These are phyloP conservation scores for Calonectria hongkongensis DNA, from an alignment of 2,329 filamentous ascomycete genomes.

Conservation along the genomic window DNA sequence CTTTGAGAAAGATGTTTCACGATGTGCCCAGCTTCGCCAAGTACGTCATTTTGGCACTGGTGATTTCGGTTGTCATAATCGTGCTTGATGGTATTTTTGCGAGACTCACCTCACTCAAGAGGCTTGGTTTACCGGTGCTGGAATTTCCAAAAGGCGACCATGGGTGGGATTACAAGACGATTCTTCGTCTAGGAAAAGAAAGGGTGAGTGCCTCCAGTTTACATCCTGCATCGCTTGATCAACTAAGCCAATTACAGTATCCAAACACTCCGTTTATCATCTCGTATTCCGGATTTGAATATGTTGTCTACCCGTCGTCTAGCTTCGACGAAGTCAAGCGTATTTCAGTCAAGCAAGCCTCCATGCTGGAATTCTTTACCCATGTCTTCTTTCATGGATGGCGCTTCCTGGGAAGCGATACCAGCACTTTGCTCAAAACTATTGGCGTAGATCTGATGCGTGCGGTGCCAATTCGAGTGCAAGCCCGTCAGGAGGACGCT, in stretches of 20 bases:
- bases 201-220: not conserved
- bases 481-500: conserved; percentile 9
- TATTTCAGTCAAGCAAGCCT: not conserved
- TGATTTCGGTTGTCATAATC: not conserved
- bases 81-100: not conserved
- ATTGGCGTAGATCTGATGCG: conserved; percentile 9
- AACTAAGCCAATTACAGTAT: not conserved
- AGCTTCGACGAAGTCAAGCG: conserved; percentile 11
- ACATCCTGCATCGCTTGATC: no score
- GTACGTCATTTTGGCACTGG: not conserved
- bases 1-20: not conserved
- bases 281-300: conserved; percentile 8
- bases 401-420: conserved; percentile 10
- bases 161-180: conserved; percentile 14
- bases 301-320: not conserved
- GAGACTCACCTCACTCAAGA: not conserved
- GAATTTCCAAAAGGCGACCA: not conserved
- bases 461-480: conserved; percentile 4
- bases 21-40: not conserved
- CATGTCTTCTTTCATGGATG: conserved; percentile 16
- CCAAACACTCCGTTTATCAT: not conserved
- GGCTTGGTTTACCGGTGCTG: conserved; percentile 4
- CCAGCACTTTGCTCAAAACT: conserved; percentile 1
- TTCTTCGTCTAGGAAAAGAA: conserved; percentile 2
- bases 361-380: conserved; percentile 5